A percentile compares a stretch with the other conserved stretches of the same genome.
Evolutionary conservation across 2,329 filamentous ascomycete species (phyloP).

Genomic region (Gaeumannomyces sp.): DNA sequence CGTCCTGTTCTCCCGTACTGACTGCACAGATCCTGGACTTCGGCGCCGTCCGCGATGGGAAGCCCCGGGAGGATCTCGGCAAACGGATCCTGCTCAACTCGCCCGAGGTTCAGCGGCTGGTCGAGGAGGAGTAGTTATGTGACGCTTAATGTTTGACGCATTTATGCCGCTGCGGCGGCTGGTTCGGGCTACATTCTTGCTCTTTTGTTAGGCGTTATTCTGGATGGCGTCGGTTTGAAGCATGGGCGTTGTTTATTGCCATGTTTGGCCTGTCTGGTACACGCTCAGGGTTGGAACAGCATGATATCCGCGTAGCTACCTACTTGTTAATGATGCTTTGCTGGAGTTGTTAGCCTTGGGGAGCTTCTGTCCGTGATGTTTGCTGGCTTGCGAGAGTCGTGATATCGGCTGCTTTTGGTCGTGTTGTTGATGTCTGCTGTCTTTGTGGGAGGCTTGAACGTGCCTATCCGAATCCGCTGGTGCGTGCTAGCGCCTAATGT

Average conservation of each 20-base stretch:
- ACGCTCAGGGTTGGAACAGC: conserved; percentile 1
- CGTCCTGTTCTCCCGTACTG: neutral
- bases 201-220: neutral
- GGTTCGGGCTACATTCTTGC: neutral
- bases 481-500: no score
- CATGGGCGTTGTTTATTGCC: neutral
- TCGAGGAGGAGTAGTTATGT: conserved; percentile 32
- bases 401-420: no score
- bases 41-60: conserved; percentile 84
- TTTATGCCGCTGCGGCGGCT: neutral
- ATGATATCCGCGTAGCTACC: neutral
- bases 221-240: no score
- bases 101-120: conserved; percentile 44
- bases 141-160: neutral
- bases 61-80: conserved; percentile 69
- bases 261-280: conserved; percentile 8
- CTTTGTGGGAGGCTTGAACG: no score
- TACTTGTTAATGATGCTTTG: neutral
- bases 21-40: conserved; percentile 82
- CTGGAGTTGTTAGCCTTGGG: no score
- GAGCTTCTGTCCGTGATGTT: no score
- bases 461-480: no score
- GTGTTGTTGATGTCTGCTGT: no score
- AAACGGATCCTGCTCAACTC: conserved; percentile 66
- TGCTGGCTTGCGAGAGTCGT: no score